Conservation (phyloP, 2,329 filamentous ascomycete genomes). For the Cladobotryum mycophilum region DNA sequence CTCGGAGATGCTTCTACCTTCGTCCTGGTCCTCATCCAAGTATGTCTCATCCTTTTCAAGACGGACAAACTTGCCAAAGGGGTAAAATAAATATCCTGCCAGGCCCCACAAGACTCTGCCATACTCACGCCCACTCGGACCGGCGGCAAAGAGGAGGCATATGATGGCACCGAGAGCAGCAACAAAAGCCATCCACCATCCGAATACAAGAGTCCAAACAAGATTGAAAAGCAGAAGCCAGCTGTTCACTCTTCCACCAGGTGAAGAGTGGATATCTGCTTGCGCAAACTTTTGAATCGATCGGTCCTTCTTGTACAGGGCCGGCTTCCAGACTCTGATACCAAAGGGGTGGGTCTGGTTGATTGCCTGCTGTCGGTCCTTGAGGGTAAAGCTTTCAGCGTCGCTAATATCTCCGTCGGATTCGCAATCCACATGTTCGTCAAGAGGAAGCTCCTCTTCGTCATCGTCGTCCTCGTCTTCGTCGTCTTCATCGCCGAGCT, state of each 20-base stretch:
- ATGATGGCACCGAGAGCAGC: conserved; percentile 67
- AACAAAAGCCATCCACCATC: conserved; percentile 88
- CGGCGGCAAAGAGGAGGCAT: conserved; percentile 74
- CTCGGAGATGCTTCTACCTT: conserved; percentile 94
- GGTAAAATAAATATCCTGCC: conserved; percentile 83
- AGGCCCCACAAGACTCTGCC: conserved; percentile 79
- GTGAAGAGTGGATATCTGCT: conserved; percentile 92
- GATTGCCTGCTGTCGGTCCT: conserved; percentile 94
- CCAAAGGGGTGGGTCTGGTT: conserved; percentile 98
- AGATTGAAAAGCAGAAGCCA: conserved; percentile 87
- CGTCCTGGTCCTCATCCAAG: conserved; percentile 86
- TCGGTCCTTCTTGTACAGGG: conserved; percentile 92
- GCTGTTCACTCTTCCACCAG: conserved; percentile 75
- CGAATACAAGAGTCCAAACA: conserved; percentile 84
- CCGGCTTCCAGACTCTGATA: conserved; percentile 98
- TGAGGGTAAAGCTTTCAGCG: conserved; percentile 94
- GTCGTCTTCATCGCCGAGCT: conserved; percentile 13
- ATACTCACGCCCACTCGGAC: conserved; percentile 77
- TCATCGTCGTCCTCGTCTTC: conserved; percentile 26
- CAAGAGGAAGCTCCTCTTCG: conserved; percentile 37
- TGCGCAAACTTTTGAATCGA: conserved; percentile 96
- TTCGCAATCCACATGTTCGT: conserved; percentile 51
- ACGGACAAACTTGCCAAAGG: conserved; percentile 93
- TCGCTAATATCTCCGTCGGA: conserved; percentile 75
- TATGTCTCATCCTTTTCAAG: conserved; percentile 93